phyloP scores from a whole-genome alignment of 495 filamentous ascomycete species.

The Daldinia concentrica region DNA sequence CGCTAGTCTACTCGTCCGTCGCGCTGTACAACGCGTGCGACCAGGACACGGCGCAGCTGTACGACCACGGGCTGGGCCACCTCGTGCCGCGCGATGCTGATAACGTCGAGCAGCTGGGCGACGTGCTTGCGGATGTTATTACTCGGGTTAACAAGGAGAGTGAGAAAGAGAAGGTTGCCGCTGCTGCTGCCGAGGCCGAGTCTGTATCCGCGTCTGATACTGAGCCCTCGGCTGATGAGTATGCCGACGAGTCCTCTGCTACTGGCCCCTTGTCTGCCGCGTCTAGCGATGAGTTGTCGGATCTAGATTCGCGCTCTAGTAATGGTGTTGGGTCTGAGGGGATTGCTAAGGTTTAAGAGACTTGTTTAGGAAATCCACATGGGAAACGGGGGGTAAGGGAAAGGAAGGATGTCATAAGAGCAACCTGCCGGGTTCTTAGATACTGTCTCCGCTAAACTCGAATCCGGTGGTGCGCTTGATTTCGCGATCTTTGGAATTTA shows the following conservation, averaged over 20 bases:
- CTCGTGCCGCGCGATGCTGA: slow-evolving; percentile 61
- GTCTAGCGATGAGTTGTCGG: slow-evolving; percentile 22
- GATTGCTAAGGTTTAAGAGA: slow-evolving; percentile 4
- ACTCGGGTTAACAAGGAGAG: slow-evolving; percentile 42
- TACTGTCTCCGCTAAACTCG: too few species aligned
- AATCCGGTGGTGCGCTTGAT: neutral
- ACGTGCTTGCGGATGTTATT: slow-evolving; percentile 43
- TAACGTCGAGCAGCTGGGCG: slow-evolving; percentile 55
- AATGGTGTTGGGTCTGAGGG: slow-evolving; percentile 7
- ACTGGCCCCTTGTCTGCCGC: neutral
- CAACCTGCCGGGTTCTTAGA: too few species aligned
- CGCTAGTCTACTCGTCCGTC: slow-evolving; percentile 61
- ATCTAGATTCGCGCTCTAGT: slow-evolving; percentile 34
- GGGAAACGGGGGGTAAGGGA: neutral
- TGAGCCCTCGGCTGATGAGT: neutral
- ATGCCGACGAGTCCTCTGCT: slow-evolving; percentile 14
- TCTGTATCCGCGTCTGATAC: neutral
- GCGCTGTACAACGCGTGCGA: slow-evolving; percentile 67
- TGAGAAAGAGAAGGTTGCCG: neutral
- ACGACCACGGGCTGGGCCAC: slow-evolving; percentile 67
- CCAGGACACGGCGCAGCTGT: slow-evolving; percentile 57
- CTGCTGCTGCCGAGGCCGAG: neutral
- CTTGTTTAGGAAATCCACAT: neutral
- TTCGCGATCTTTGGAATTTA: neutral
- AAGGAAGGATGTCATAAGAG: too few species aligned